Percentiles rank a stretch among this genome's conserved stretches.
Evolutionary conservation across 2,329 filamentous ascomycete genomes (phyloP).

Genomic region (Byssothecium circinans): DNA sequence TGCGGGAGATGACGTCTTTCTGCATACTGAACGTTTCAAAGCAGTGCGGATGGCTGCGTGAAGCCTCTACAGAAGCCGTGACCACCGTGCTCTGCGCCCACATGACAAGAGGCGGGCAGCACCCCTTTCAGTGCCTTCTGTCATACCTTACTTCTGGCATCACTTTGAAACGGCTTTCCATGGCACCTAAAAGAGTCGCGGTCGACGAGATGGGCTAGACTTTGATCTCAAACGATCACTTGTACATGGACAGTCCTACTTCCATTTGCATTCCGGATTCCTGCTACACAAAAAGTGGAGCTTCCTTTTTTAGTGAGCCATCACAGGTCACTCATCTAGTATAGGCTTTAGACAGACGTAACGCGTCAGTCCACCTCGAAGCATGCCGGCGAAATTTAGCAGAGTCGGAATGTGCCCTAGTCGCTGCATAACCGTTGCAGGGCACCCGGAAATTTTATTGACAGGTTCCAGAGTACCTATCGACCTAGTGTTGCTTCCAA

Average conservation of each 20-base stretch:
- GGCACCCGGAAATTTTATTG: conserved; percentile 6
- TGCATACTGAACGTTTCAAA: conserved; percentile 27
- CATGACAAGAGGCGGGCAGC: conserved; percentile 27
- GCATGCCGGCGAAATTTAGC: conserved; percentile 4
- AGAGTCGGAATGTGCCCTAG: conserved; percentile 25
- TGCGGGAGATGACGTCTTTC: conserved; percentile 9
- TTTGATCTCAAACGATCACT: conserved; percentile 12
- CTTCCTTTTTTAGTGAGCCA: too few species aligned
- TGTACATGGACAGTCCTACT: conserved; percentile 17
- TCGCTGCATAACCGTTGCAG: conserved; percentile 28
- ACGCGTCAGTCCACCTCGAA: conserved; percentile 16
- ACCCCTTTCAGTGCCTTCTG: conserved; percentile 28
- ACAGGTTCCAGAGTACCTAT: conserved; percentile 1
- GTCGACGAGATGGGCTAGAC: conserved; percentile 20
- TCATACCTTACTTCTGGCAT: conserved; percentile 26
- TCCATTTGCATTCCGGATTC: background rate
- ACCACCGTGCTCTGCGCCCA: conserved; percentile 24
- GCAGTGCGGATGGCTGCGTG: conserved; percentile 27
- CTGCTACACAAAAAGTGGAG: too few species aligned
- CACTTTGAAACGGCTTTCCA: conserved; percentile 24
- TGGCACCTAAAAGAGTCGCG: conserved; percentile 10
- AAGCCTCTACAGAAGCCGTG: conserved; percentile 16
- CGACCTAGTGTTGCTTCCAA: conserved; percentile 8
- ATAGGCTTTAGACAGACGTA: conserved; percentile 6
- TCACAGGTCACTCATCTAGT: too few species aligned